Evolutionary conservation across 768 basidiomycete species (phyloP).

Genomic region (Rubroboletus satanas): DNA sequence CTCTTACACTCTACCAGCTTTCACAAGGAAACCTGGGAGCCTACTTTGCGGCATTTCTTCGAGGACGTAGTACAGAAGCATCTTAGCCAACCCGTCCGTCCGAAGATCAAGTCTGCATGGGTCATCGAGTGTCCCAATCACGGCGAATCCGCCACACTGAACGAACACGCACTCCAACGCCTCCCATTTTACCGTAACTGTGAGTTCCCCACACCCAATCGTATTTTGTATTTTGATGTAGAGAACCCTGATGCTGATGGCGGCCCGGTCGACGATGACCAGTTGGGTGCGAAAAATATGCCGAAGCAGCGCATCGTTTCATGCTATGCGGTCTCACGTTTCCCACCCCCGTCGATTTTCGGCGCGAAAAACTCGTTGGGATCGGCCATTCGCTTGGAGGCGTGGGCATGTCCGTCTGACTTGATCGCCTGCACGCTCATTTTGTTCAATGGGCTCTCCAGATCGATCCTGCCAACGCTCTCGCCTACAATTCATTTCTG

Average conservation of each 20-base stretch:
- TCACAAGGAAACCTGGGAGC: conserved; percentile 74
- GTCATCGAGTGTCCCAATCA: conserved; percentile 72
- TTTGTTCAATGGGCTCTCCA: conserved; percentile 21
- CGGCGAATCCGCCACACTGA: conserved; percentile 55
- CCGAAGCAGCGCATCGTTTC: conserved; percentile 55
- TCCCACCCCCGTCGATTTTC: conserved; percentile 45
- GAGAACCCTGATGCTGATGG: neutral
- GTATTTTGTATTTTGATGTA: neutral
- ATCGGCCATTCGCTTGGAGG: conserved; percentile 70
- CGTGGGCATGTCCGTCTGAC: conserved; percentile 50
- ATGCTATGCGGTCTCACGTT: conserved; percentile 40
- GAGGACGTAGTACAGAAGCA: conserved; percentile 16
- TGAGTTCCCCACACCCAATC: conserved; percentile 25
- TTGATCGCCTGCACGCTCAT: neutral
- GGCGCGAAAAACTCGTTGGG: conserved; percentile 49
- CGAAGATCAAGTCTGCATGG: conserved; percentile 46
- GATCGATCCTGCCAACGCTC: conserved; percentile 51
- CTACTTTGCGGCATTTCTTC: conserved; percentile 50
- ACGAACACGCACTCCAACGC: conserved; percentile 42
- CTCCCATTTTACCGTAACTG: conserved; percentile 46
- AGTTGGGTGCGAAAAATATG: conserved; percentile 68
- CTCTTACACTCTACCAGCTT: conserved; percentile 70
- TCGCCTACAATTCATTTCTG: conserved; percentile 43
- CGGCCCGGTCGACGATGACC: neutral
- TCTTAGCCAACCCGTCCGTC: neutral